A percentile compares a stretch with the other conserved stretches of the same genome.
Evolutionary conservation across 805 yeast species (phyloP).

Genomic region (Citeromyces matritensis): DNA sequence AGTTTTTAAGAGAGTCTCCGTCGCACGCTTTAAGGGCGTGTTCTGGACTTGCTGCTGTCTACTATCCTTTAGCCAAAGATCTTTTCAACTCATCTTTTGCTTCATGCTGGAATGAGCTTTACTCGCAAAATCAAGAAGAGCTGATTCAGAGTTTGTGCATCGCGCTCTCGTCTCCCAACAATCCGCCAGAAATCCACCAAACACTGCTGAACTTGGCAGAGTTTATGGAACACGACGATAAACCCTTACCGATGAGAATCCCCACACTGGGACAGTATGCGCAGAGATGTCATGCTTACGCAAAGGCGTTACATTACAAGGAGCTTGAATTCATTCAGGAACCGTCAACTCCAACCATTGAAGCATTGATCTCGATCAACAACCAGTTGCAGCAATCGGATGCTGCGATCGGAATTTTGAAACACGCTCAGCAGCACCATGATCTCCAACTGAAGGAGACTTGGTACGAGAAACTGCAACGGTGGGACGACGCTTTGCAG

Average conservation of each 20-base stretch:
- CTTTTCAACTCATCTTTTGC: constrained; percentile 90
- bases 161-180: constrained; percentile 80
- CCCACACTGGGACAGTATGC: constrained; percentile 86
- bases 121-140: constrained; percentile 81
- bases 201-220: constrained; percentile 82
- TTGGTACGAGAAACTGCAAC: constrained; percentile 91
- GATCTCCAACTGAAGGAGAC: constrained; percentile 87
- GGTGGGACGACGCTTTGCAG: constrained; percentile 95
- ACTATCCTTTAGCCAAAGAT: constrained; percentile 79
- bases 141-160: constrained; percentile 72
- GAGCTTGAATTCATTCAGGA: constrained; percentile 91
- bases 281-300: constrained; percentile 92
- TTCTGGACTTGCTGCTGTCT: constrained; percentile 74
- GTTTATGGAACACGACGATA: constrained; percentile 95
- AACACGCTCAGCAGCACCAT: constrained; percentile 86
- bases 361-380: constrained; percentile 80
- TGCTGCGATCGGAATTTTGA: constrained; percentile 93
- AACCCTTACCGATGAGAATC: constrained; percentile 83
- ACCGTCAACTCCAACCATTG: constrained; percentile 84
- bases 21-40: constrained; percentile 92
- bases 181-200: constrained; percentile 93
- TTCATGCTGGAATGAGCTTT: constrained; percentile 88
- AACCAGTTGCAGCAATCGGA: constrained; percentile 93
- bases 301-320: constrained; percentile 91
- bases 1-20: constrained; percentile 80